Percentiles rank a stretch among this genome's conserved stretches.
phyloP scores from a whole-genome alignment of 192 early-diverging fungal species.

The Piromyces sp. region DNA sequence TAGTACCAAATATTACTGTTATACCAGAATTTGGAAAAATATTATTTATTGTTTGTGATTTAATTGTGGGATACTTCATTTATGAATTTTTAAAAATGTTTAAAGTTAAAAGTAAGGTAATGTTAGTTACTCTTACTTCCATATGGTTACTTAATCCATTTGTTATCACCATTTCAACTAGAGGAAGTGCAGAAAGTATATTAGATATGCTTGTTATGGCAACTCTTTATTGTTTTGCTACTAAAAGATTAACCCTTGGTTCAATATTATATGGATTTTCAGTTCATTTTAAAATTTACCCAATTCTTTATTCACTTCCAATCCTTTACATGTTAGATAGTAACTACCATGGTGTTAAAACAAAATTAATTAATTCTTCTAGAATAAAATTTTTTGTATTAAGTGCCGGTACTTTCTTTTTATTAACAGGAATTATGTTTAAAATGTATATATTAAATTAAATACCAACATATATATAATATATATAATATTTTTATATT shows the following conservation, averaged over 20 bases:
- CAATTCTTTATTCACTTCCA: constrained; percentile 80
- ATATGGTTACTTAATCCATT: constrained; percentile 90
- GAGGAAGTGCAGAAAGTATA: constrained; percentile 82
- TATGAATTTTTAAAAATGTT: neutral
- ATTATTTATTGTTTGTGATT: constrained; percentile 70
- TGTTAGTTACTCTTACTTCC: constrained; percentile 16
- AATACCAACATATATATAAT: no score
- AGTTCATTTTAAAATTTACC: constrained; percentile 96
- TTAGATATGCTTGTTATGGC: constrained; percentile 61
- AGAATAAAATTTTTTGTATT: constrained; percentile 21
- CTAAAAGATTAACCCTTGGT: constrained; percentile 20
- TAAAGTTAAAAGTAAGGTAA: neutral
- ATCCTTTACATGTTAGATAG: constrained; percentile 1
- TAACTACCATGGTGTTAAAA: constrained; percentile 5
- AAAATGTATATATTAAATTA: constrained; percentile 5
- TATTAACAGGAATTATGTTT: constrained; percentile 52
- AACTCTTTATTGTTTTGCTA: constrained; percentile 46
- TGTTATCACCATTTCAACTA: constrained; percentile 87
- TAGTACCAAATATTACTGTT: constrained; percentile 68
- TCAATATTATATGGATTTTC: constrained; percentile 68
- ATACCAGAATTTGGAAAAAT: constrained; percentile 72
- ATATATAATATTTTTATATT: no score
- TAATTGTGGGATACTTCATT: constrained; percentile 58
- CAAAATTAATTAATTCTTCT: constrained; percentile 5
- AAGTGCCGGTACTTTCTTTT: constrained; percentile 29